Percentiles rank a stretch among this genome's conserved stretches.
Evolutionary conservation across 345 rosid species (phyloP).

Genomic region (Salix dunnii): DNA sequence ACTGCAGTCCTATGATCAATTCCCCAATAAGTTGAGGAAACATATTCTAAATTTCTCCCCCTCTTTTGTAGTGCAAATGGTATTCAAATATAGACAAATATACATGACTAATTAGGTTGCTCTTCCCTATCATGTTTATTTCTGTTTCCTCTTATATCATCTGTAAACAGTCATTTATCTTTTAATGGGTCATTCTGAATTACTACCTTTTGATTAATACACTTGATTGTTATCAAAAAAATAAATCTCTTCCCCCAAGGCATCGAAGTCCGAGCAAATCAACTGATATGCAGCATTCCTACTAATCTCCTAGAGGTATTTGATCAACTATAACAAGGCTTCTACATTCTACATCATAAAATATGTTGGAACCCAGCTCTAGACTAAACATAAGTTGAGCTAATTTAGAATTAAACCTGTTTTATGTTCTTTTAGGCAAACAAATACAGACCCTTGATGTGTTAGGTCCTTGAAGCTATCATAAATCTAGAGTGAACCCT

Average conservation of each 20-base stretch:
- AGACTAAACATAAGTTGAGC: background rate
- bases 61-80: background rate
- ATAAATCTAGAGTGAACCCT: no score
- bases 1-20: background rate
- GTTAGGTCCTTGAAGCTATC: background rate
- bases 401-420: background rate
- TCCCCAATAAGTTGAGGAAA: background rate
- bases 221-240: no score
- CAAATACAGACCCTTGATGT: background rate
- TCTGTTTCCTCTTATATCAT: no score
- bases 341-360: background rate
- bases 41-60: background rate
- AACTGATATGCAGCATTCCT: background rate
- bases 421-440: background rate
- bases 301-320: background rate
- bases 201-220: no score
- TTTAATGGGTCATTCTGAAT: no score
- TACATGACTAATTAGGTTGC: no score
- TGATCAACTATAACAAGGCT: background rate
- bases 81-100: no score
- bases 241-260: background rate
- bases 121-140: background rate
- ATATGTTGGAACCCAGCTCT: background rate
- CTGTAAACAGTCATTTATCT: no score
- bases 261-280: background rate